These are phyloP conservation scores for Rhodotorula sphaerocarpa DNA, from an alignment of 768 basidiomycete genomes.

Conservation along the genomic window DNA sequence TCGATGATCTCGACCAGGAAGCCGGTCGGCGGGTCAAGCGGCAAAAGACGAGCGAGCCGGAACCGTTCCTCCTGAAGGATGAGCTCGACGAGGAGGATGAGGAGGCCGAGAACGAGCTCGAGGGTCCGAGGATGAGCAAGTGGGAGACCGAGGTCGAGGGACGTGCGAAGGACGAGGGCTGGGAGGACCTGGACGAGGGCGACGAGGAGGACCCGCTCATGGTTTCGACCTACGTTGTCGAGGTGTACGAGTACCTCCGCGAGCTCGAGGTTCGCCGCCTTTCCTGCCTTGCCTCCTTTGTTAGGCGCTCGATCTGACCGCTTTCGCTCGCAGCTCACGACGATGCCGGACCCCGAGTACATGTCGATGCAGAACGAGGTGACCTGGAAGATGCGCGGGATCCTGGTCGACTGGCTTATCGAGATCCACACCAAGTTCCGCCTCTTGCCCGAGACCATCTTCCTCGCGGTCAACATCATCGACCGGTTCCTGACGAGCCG, in stretches of 20 bases:
- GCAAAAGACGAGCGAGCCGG: constrained; percentile 33
- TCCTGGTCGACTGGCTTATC: constrained; percentile 87
- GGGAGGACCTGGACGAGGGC: constrained; percentile 87
- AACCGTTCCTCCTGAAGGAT: constrained; percentile 27
- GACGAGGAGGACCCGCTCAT: constrained; percentile 90
- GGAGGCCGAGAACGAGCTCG: constrained; percentile 40
- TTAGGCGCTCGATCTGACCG: not conserved
- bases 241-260: constrained; percentile 88
- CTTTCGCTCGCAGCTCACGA: constrained; percentile 51
- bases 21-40: constrained; percentile 28
- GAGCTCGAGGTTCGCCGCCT: constrained; percentile 59
- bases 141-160: constrained; percentile 39
- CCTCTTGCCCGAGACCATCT: constrained; percentile 80
- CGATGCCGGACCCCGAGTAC: constrained; percentile 75
- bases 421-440: constrained; percentile 81
- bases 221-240: constrained; percentile 91
- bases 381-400: constrained; percentile 78
- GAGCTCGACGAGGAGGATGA: constrained; percentile 32
- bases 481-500: constrained; percentile 62
- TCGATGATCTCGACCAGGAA: constrained; percentile 28
- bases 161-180: constrained; percentile 49
- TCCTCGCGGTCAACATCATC: constrained; percentile 75
- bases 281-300: constrained; percentile 8
- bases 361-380: constrained; percentile 73
- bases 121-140: constrained; percentile 42